Evolutionary conservation across 495 filamentous ascomycete species (phyloP).

Genomic region (Ascodesmis nigricans): DNA sequence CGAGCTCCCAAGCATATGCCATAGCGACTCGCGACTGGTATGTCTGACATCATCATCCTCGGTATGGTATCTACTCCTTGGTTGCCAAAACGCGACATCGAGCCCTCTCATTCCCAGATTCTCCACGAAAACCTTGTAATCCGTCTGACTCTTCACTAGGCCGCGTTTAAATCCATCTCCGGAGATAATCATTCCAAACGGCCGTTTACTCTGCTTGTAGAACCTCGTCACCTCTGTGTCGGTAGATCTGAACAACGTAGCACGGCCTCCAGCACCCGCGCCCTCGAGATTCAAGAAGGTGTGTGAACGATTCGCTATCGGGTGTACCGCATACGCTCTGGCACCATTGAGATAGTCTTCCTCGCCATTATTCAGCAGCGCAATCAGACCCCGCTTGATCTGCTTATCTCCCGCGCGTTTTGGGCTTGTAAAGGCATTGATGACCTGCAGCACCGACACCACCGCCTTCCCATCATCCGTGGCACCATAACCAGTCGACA

Average conservation of each 20-base stretch:
- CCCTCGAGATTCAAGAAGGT: constrained; percentile 90
- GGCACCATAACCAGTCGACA: constrained; percentile 61
- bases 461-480: constrained; percentile 89
- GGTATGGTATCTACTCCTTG: constrained; percentile 75
- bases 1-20: constrained; percentile 81
- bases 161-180: constrained; percentile 65
- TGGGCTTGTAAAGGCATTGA: constrained; percentile 62
- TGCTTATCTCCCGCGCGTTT: constrained; percentile 31
- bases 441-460: constrained; percentile 62
- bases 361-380: constrained; percentile 85
- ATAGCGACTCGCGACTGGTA: constrained; percentile 48
- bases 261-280: constrained; percentile 78
- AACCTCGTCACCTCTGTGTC: constrained; percentile 68
- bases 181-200: constrained; percentile 63
- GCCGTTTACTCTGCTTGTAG: constrained; percentile 46
- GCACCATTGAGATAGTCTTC: constrained; percentile 51
- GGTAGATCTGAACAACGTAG: constrained; percentile 64
- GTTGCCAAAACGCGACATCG: constrained; percentile 77
- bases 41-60: constrained; percentile 68
- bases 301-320: constrained; percentile 33
- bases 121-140: constrained; percentile 71
- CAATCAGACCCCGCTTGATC: constrained; percentile 59
- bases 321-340: constrained; percentile 21
- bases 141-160: constrained; percentile 62
- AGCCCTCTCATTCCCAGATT: constrained; percentile 65